These are phyloP conservation scores for Calycina marina DNA, from an alignment of 2,329 filamentous ascomycete genomes.

Conservation along the genomic window DNA sequence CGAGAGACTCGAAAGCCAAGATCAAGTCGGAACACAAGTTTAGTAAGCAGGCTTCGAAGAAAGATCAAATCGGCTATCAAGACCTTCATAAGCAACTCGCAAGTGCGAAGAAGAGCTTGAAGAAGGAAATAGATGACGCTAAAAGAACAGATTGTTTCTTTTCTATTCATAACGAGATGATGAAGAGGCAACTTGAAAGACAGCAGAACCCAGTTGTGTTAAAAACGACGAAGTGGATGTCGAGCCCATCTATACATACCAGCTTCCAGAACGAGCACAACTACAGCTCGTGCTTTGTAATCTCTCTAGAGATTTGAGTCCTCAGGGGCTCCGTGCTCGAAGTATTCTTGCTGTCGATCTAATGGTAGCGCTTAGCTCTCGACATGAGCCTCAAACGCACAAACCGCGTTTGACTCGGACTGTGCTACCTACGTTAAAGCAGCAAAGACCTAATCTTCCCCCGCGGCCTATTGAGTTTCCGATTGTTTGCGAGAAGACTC, in stretches of 20 bases:
- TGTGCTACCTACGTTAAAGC: slow-evolving; percentile 5
- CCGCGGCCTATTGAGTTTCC: slow-evolving; percentile 4
- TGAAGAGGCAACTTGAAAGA: slow-evolving; percentile 10
- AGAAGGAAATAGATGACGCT: slow-evolving; percentile 3
- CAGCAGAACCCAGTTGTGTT: slow-evolving; percentile 2
- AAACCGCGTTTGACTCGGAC: slow-evolving; percentile 2
- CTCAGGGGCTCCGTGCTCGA: slow-evolving; percentile 6
- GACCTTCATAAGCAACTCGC: slow-evolving; percentile 7
- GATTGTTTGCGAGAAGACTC: slow-evolving; percentile 10
- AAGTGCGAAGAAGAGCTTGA: slow-evolving; percentile 7
- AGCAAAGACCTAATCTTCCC: slow-evolving; percentile 6
- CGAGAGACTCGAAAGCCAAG: slow-evolving; percentile 5
- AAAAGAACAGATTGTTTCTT: slow-evolving; percentile 11
- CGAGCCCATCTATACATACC: slow-evolving; percentile 10
- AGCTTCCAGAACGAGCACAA: slow-evolving; percentile 11
- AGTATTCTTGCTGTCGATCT: slow-evolving; percentile 12
- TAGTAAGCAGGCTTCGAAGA: slow-evolving; percentile 7
- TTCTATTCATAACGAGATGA: slow-evolving; percentile 10
- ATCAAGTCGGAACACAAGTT: slow-evolving; percentile 13
- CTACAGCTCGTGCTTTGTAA: slow-evolving; percentile 12
- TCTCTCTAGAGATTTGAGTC: slow-evolving; percentile 10
- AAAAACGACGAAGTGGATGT: slow-evolving; percentile 3
- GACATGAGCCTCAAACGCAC: slow-evolving; percentile 9
- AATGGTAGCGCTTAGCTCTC: slow-evolving; percentile 9
- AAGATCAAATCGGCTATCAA: slow-evolving; percentile 4